Evolutionary conservation across 306 rosid genomes (phyloP), one percentile per base, ranked within the genome.

Genomic region (Corylus americana): DNA sequence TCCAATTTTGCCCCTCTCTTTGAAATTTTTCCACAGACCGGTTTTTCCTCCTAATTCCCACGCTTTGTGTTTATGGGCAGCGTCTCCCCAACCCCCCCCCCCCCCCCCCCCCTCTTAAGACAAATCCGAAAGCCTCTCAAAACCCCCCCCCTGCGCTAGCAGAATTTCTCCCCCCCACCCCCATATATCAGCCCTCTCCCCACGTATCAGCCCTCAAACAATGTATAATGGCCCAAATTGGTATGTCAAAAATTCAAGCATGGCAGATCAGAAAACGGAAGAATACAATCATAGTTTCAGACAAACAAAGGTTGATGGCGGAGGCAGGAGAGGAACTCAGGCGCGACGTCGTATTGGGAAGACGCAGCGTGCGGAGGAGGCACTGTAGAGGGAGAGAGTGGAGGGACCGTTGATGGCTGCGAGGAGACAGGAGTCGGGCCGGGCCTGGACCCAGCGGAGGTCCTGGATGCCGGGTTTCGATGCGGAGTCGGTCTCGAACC

Each of bases 281-380:
- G 50, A 18, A 7, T 3, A 8, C 8, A 67, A 37, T 4, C 13
- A 18, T 18, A 67, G 11, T 67, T 39, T 9, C 49, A 67, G 8
- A 8, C 16, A 67, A 58, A 58, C 3, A 22, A 22, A 4, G 35
- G 22, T 51, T 48, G 73, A 70, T 5, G 90, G 55, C 96, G 98
- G 74, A 93, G 66, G 73, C 99, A 93, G 17, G 97, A 90, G 35
- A 93, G 82, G 29, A 73, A 78, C 44, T 93, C 97, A 1, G 94
- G 90, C 7, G 92, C 83, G 7, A 96, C 93, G 71, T 96, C 97
- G 79, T 96, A 96, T 74, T 90, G 90, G 90, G 96, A 95, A 96
- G 81, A 93, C 64, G 78, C 99, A 93, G 0, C 97, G 89, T 25
- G 94, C 97, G 13, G 88, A 84, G 54, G 92, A 39, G 61, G 86